Evolutionary conservation across 345 rosid genomes (phyloP).

Genomic region (Gossypium turneri): DNA sequence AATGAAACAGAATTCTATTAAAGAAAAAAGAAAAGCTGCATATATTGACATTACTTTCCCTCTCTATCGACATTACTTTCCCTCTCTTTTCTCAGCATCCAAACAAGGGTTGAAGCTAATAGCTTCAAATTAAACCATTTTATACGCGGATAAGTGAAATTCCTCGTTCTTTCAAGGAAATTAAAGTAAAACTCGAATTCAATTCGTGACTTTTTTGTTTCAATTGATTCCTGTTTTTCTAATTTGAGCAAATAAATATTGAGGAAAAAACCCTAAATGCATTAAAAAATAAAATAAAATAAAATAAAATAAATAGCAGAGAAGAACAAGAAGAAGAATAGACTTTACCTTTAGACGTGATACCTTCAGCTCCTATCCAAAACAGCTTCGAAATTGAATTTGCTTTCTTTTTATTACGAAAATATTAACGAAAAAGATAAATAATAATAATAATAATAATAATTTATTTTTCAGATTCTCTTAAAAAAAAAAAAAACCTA

Average conservation of each 20-base stretch:
- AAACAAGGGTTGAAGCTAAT: not conserved
- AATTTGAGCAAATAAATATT: not conserved
- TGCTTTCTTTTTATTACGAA: not conserved
- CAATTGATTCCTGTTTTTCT: not conserved
- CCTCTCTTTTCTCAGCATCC: constrained; percentile 2
- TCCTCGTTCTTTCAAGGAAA: not conserved
- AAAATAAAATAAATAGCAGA: not conserved
- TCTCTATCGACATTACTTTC: not conserved
- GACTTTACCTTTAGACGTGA: not conserved
- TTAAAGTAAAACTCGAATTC: not conserved
- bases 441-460: too few relatives aligned
- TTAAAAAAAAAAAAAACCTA: not conserved
- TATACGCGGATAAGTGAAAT: not conserved
- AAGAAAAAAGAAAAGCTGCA: not conserved
- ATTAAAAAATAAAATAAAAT: not conserved
- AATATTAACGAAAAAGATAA: not conserved
- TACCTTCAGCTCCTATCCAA: not conserved
- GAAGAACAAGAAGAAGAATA: not conserved
- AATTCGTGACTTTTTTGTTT: not conserved
- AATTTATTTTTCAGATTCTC: not conserved
- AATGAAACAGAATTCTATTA: not conserved
- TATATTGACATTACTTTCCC: not conserved
- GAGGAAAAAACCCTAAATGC: not conserved
- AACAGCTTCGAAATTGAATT: not conserved
- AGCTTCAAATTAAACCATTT: not conserved